Conservation (phyloP, 371 early-diverging fungal genomes). For the Dichotomocladium elegans region DNA sequence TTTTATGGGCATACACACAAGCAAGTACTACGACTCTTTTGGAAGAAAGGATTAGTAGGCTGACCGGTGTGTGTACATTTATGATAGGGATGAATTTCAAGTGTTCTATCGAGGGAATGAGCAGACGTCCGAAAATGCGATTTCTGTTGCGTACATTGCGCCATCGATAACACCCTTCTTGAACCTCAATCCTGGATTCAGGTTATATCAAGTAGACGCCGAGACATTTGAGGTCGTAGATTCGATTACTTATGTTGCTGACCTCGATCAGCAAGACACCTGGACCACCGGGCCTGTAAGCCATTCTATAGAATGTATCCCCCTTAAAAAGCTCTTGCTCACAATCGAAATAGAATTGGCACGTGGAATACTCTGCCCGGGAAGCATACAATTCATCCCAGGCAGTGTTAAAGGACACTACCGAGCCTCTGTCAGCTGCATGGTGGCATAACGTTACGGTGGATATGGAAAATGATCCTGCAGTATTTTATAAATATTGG, state of each 20-base stretch:
- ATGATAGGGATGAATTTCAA: constrained; percentile 45
- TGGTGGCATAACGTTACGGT: constrained; percentile 63
- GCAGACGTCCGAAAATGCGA: constrained; percentile 38
- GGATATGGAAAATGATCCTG: constrained; percentile 38
- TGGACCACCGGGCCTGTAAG: constrained; percentile 42
- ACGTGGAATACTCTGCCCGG: constrained; percentile 56
- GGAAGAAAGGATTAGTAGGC: not conserved
- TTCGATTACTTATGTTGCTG: constrained; percentile 51
- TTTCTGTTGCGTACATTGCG: constrained; percentile 48
- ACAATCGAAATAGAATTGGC: constrained; percentile 42
- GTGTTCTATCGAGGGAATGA: constrained; percentile 39
- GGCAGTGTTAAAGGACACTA: constrained; percentile 20
- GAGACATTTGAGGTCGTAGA: constrained; percentile 56
- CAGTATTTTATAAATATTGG: constrained; percentile 45
- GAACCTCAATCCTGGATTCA: constrained; percentile 54
- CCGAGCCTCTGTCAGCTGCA: constrained; percentile 39
- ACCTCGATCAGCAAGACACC: constrained; percentile 35
- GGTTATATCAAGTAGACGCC: constrained; percentile 50
- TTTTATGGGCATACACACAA: constrained; percentile 63
- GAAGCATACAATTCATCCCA: constrained; percentile 32
- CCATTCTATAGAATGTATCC: not conserved
- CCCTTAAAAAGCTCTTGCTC: not conserved
- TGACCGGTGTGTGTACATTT: too few species aligned
- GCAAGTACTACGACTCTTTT: constrained; percentile 11
- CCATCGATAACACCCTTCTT: constrained; percentile 54